Conservation (phyloP, 176 grass and related monocot species). For the Saccharum spontaneum region DNA sequence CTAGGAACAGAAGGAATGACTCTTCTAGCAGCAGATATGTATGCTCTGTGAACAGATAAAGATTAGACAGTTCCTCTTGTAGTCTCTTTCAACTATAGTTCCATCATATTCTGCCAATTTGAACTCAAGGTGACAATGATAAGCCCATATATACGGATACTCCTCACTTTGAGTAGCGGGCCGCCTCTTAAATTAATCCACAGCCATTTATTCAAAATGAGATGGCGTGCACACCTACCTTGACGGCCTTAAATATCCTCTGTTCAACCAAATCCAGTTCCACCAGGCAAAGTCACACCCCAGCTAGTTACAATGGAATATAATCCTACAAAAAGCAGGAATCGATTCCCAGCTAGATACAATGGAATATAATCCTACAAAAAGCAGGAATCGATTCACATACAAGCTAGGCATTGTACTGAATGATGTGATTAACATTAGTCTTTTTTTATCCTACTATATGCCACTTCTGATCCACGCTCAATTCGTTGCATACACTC, state of each 20-base stretch:
- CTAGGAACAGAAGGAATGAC: conserved; percentile 76
- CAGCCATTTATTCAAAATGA: neutral
- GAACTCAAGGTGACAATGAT: neutral
- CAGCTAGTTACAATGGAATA: neutral
- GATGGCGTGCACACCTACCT: neutral
- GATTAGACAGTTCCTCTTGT: conserved; percentile 1
- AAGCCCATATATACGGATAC: conserved; percentile 50
- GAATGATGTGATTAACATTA: conserved; percentile 9
- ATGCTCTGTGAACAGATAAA: conserved; percentile 69
- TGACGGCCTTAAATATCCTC: neutral
- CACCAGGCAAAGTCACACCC: neutral
- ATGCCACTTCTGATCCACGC: neutral
- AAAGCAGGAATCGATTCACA: neutral
- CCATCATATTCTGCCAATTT: neutral
- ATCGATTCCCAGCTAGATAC: too few species aligned
- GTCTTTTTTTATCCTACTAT: neutral
- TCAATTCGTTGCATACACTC: neutral
- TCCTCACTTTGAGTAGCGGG: too few species aligned
- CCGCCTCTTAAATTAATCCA: neutral
- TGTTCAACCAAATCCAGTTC: neutral
- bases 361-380: too few species aligned
- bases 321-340: neutral
- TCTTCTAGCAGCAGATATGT: conserved; percentile 95
- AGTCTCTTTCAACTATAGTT: neutral
- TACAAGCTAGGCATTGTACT: neutral